Conservation (phyloP, 1,284 basidiomycete genomes). For the Neonothopanus nambi region DNA sequence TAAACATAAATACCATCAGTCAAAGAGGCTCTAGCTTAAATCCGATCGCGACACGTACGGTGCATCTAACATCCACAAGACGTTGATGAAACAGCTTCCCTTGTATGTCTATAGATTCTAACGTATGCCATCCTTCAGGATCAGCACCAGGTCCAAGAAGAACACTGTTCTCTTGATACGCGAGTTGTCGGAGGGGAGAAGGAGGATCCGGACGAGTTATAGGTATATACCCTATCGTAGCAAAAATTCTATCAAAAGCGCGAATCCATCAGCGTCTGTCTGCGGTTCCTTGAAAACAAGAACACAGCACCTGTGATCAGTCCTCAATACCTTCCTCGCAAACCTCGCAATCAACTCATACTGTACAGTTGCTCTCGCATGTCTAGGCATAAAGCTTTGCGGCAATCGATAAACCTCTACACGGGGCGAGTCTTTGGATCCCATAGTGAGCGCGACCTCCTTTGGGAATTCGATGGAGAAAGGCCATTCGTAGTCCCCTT, state of each 20-base stretch:
- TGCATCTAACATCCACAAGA: slow-evolving; percentile 30
- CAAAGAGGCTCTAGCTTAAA: background rate
- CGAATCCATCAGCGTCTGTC: slow-evolving; percentile 10
- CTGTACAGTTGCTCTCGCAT: slow-evolving; percentile 29
- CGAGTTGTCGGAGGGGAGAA: slow-evolving; percentile 35
- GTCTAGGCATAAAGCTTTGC: slow-evolving; percentile 35
- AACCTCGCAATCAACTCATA: slow-evolving; percentile 37
- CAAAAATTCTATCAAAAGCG: slow-evolving; percentile 27
- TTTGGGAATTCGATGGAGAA: slow-evolving; percentile 11
- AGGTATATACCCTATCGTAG: slow-evolving; percentile 37
- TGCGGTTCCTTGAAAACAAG: slow-evolving; percentile 35
- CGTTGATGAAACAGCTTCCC: slow-evolving; percentile 35
- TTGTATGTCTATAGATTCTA: slow-evolving; percentile 26
- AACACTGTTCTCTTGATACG: slow-evolving; percentile 31
- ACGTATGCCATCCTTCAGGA: slow-evolving; percentile 37
- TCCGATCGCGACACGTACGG: slow-evolving; percentile 25
- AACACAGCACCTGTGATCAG: slow-evolving; percentile 25
- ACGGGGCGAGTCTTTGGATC: slow-evolving; percentile 5
- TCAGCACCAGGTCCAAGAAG: slow-evolving; percentile 35
- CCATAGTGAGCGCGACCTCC: slow-evolving; percentile 4
- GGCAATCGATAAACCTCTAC: slow-evolving; percentile 25
- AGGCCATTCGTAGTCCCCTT: slow-evolving; percentile 7
- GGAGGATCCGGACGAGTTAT: slow-evolving; percentile 32
- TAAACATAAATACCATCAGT: slow-evolving; percentile 15
- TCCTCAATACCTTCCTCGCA: slow-evolving; percentile 10